Evolutionary conservation across 2,329 filamentous ascomycete genomes (phyloP).

Genomic region (Aphanoascus verrucosus): DNA sequence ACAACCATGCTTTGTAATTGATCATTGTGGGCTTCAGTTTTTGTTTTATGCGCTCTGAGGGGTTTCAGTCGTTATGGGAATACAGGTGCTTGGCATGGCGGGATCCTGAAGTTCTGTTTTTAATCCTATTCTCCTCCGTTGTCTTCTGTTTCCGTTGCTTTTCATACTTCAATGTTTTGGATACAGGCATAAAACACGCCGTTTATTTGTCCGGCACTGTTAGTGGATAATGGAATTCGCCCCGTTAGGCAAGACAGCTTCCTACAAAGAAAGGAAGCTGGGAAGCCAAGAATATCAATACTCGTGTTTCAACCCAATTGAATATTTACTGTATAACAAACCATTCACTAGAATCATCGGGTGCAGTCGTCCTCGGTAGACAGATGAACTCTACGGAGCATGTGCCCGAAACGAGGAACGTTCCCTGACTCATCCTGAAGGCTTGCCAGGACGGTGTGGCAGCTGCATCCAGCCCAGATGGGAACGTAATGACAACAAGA

Average conservation of each 20-base stretch:
- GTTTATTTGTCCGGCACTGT: neutral
- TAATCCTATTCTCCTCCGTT: neutral
- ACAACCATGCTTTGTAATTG: constrained; percentile 2
- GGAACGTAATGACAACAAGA: too few relatives aligned
- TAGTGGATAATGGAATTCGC: neutral
- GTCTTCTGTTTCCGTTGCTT: neutral
- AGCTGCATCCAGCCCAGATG: too few relatives aligned
- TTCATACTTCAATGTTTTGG: neutral
- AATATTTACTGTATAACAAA: neutral
- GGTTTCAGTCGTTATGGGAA: neutral
- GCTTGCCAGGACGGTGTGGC: too few relatives aligned
- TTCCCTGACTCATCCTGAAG: too few relatives aligned
- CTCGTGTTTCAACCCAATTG: neutral
- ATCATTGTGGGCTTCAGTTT: neutral
- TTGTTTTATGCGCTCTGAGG: constrained; percentile 5
- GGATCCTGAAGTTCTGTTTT: neutral
- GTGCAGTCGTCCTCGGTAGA: too few relatives aligned
- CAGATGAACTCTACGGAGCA: too few relatives aligned
- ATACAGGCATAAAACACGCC: neutral
- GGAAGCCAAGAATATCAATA: neutral
- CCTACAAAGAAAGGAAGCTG: neutral
- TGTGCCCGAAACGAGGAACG: too few relatives aligned
- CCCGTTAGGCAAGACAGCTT: neutral
- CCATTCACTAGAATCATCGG: too few relatives aligned
- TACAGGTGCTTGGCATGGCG: neutral